Base-by-base conservation (phyloP, 768 basidiomycete genomes). In the Ramaria rubella region DNA sequence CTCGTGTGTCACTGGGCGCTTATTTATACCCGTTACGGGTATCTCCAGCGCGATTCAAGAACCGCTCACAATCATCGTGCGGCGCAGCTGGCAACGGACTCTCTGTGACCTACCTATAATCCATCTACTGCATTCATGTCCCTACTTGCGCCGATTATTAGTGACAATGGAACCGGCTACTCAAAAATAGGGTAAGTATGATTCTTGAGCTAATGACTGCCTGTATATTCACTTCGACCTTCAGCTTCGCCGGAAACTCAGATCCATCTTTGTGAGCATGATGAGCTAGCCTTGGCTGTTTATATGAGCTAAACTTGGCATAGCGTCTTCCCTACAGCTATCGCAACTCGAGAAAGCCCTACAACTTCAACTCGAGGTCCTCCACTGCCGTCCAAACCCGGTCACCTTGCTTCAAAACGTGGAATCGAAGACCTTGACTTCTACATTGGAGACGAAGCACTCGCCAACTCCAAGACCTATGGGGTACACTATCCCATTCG, bases 351-450 rank as follows among this genome's bases (percentile, higher is more conserved):
- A 60, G 84, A 90, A 60, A 67, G 67, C 23, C 81, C 85, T 11
- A 75, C 86, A 2, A 58, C 82, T 0, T 80, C 84, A 61, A 58
- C 79, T 7, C 71, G 73, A 8, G 89, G 86, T 1, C 90, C 92
- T 12, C 76, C 90, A 19, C 75, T 94, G 46, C 89, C 92, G 26
- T 73, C 82, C 38, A 93, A 93, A 69, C 91, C 93, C 7, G 87
- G 92, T 3, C 84, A 94, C 72, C 83, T 97, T 46, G 95, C 95
- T 2, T 90, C 90, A 57, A 98, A 97, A 73, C 85, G 96, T 55
- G 96, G 96, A 11, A 87, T 98, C 34, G 96, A 99, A 71, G 96
- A 99, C 71, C 87, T 98, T 60, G 95, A 99, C 76, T 99, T 98
- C 80, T 96, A 89, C 79, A 99, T 99, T 73, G 96, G 96, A 59